A percentile compares a stretch with the other conserved stretches of the same genome.
phyloP scores from a whole-genome alignment of 495 filamentous ascomycete species.

The Cercophora scortea region DNA sequence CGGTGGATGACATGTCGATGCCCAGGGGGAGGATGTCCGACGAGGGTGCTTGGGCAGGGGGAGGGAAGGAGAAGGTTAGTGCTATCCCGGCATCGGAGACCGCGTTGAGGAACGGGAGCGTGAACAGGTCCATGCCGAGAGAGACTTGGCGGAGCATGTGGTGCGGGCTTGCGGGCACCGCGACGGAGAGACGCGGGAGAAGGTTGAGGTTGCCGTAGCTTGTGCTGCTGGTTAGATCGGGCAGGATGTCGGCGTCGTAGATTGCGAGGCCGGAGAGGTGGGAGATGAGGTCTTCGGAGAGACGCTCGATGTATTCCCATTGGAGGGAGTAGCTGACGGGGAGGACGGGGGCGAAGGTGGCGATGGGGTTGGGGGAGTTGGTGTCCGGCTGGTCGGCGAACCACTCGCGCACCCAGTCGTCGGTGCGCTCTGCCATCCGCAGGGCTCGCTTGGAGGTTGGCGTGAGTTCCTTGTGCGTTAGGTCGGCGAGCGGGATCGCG shows the following conservation, averaged over 20 bases:
- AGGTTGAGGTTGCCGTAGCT: slow-evolving; percentile 36
- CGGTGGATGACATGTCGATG: slow-evolving; percentile 61
- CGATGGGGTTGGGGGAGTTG: slow-evolving; percentile 22
- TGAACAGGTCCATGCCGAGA: slow-evolving; percentile 73
- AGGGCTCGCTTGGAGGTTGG: slow-evolving; percentile 62
- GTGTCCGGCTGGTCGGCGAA: slow-evolving; percentile 49
- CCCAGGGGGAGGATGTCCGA: slow-evolving; percentile 51
- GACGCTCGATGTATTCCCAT: slow-evolving; percentile 62
- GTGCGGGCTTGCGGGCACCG: slow-evolving; percentile 60
- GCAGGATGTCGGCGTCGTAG: slow-evolving; percentile 65
- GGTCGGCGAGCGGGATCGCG: slow-evolving; percentile 67
- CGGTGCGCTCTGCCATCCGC: slow-evolving; percentile 82
- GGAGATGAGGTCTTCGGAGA: slow-evolving; percentile 41
- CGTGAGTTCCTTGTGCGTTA: slow-evolving; percentile 45
- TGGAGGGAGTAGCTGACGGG: slow-evolving; percentile 70
- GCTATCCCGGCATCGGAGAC: slow-evolving; percentile 83
- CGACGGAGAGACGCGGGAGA: slow-evolving; percentile 67
- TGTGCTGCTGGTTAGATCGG: slow-evolving; percentile 45
- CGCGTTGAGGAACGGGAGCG: slow-evolving; percentile 60
- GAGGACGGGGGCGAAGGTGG: slow-evolving; percentile 72
- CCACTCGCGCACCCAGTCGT: slow-evolving; percentile 71
- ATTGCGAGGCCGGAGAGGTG: slow-evolving; percentile 75
- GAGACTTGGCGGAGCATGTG: slow-evolving; percentile 63
- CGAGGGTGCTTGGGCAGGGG: slow-evolving; percentile 14
- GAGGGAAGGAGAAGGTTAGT: slow-evolving; percentile 69